phyloP scores from a whole-genome alignment of 2,329 filamentous ascomycete species.

The Xylariaceae sp. region DNA sequence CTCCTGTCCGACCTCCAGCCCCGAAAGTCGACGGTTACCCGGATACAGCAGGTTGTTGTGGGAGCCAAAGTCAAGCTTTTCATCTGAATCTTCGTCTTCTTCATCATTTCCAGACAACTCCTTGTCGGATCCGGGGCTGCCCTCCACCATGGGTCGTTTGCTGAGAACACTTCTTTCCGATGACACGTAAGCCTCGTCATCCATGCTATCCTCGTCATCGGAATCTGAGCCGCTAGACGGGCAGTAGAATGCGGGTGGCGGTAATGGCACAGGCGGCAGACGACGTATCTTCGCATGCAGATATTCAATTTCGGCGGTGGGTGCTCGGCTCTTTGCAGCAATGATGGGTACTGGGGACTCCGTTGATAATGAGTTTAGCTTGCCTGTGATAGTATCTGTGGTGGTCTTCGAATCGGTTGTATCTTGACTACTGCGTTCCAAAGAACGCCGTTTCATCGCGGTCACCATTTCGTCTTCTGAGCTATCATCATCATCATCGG shows the following conservation, averaged over 20 bases:
- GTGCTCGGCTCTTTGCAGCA: background rate
- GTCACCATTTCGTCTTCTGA: constrained; percentile 10
- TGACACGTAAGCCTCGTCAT: constrained; percentile 16
- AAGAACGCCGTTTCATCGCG: background rate
- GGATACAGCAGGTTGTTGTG: constrained; percentile 66
- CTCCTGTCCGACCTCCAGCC: constrained; percentile 59
- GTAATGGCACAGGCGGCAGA: constrained; percentile 45
- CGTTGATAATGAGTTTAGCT: constrained; percentile 40
- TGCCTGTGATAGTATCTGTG: constrained; percentile 39
- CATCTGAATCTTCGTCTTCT: constrained; percentile 76
- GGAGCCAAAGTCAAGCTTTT: constrained; percentile 70
- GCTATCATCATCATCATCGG: constrained; percentile 1
- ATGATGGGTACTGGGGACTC: constrained; percentile 30
- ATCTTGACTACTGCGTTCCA: constrained; percentile 3
- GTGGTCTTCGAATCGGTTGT: constrained; percentile 25
- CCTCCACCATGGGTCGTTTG: constrained; percentile 32
- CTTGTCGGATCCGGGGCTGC: constrained; percentile 71
- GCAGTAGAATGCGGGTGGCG: constrained; percentile 51
- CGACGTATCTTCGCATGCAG: constrained; percentile 39
- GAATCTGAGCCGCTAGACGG: constrained; percentile 40
- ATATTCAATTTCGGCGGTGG: constrained; percentile 43
- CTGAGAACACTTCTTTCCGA: constrained; percentile 18
- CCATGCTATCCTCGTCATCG: constrained; percentile 16
- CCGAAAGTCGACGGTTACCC: constrained; percentile 60
- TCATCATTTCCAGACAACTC: constrained; percentile 78